Conservation (phyloP, 176 grass and related monocot species). For the Cenchrus americanus region DNA sequence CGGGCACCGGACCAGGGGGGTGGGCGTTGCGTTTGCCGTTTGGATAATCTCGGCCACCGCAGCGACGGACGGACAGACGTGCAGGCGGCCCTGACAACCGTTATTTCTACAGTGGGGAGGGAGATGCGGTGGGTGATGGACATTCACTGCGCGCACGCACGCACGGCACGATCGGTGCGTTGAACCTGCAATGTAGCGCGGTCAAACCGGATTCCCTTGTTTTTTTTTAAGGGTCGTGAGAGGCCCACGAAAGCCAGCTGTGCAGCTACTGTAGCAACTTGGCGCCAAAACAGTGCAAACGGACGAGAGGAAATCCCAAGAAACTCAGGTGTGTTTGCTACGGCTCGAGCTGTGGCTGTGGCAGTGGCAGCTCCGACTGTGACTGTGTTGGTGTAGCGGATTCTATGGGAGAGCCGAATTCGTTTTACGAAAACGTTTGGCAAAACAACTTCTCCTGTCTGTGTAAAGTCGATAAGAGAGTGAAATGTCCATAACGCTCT, state of each 20-base stretch:
- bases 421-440: no score
- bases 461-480: no score
- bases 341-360: no score
- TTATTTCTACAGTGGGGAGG: not conserved
- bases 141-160: constrained; percentile 22
- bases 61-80: not conserved
- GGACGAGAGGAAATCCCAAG: not conserved
- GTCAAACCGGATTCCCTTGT: not conserved
- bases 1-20: not conserved
- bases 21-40: not conserved
- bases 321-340: no score
- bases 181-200: constrained; percentile 14
- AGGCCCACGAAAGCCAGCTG: not conserved
- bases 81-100: constrained; percentile 26
- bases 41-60: not conserved
- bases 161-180: not conserved
- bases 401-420: no score
- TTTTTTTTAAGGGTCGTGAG: not conserved
- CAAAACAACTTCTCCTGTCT: no score
- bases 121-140: not conserved
- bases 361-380: no score
- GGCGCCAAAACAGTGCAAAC: not conserved
- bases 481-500: no score
- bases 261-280: not conserved
- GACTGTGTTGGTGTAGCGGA: no score